These are phyloP conservation scores for Colletotrichum liaoningense DNA, from an alignment of 2,329 filamentous ascomycete genomes.

Conservation along the genomic window DNA sequence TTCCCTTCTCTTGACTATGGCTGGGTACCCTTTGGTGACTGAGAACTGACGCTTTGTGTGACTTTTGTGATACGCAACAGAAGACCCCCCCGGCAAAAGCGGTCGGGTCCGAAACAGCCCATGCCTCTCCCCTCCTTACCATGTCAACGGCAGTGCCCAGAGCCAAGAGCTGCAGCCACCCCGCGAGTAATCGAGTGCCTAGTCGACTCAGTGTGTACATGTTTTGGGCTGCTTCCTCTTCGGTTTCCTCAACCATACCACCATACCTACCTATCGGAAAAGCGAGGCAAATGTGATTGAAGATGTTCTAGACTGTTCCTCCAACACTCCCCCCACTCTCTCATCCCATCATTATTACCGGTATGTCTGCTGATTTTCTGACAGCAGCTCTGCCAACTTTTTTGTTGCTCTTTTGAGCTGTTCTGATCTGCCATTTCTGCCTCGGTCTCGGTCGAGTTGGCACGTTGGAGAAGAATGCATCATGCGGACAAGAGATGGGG, in stretches of 20 bases:
- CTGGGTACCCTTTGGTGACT: background rate
- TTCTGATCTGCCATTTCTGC: too few relatives aligned
- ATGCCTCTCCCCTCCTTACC: background rate
- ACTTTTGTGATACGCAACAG: background rate
- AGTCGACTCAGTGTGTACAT: background rate
- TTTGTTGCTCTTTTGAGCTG: background rate
- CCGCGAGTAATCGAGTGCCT: conserved; percentile 1
- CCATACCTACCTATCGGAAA: background rate
- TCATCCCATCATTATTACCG: background rate
- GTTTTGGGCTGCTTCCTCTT: background rate
- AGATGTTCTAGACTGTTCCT: background rate
- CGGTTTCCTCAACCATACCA: background rate
- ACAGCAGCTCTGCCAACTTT: background rate
- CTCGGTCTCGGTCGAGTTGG: too few relatives aligned
- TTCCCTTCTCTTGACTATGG: background rate
- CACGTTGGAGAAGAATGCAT: background rate
- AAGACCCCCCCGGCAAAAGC: background rate
- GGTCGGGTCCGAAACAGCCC: background rate
- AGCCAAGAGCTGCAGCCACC: background rate
- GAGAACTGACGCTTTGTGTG: background rate
- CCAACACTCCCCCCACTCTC: too few relatives aligned
- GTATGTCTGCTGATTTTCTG: background rate
- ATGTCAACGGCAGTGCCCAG: background rate
- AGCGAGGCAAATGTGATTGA: background rate
- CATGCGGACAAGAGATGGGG: background rate